Evolutionary conservation across 2,329 filamentous ascomycete genomes (phyloP).

Genomic region (Orbilia blumenaviensis): DNA sequence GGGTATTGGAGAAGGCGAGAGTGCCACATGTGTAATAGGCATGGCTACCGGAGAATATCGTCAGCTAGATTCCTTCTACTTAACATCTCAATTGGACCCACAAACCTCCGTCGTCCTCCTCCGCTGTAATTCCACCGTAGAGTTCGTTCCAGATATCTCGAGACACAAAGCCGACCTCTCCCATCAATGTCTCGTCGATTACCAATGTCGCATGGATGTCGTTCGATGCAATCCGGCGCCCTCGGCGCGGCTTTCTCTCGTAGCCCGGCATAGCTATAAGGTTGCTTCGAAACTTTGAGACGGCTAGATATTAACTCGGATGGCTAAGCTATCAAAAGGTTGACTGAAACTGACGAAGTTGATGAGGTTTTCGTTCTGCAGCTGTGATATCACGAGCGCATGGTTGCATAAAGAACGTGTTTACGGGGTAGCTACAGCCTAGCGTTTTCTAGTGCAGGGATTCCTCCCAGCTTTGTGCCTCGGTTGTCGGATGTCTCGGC

Average conservation of each 20-base stretch:
- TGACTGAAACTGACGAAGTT: not conserved
- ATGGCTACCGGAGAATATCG: slow-evolving; percentile 59
- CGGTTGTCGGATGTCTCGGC: slow-evolving; percentile 30
- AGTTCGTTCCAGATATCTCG: slow-evolving; percentile 85
- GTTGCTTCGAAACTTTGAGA: not conserved
- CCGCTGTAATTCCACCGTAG: slow-evolving; percentile 70
- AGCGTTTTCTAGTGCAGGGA: slow-evolving; percentile 33
- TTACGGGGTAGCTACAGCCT: slow-evolving; percentile 47
- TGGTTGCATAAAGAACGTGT: slow-evolving; percentile 25
- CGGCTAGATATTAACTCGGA: not conserved
- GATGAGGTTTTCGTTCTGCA: slow-evolving; percentile 2
- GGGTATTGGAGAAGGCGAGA: slow-evolving; percentile 62
- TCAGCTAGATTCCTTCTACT: not conserved
- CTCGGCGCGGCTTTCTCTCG: slow-evolving; percentile 41
- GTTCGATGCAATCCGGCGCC: slow-evolving; percentile 69
- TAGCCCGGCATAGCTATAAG: slow-evolving; percentile 63
- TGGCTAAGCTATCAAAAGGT: not conserved
- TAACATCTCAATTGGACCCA: not conserved
- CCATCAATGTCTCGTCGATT: slow-evolving; percentile 84
- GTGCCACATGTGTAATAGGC: slow-evolving; percentile 62
- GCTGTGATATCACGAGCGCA: slow-evolving; percentile 36
- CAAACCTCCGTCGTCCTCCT: slow-evolving; percentile 62
- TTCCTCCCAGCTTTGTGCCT: slow-evolving; percentile 22
- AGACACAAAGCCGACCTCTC: slow-evolving; percentile 84
- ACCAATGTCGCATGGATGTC: slow-evolving; percentile 72